Percentiles rank a stretch among this genome's conserved stretches.
These are phyloP conservation scores for Podaxis carcinomalis DNA, from an alignment of 768 basidiomycete genomes.

Conservation along the genomic window DNA sequence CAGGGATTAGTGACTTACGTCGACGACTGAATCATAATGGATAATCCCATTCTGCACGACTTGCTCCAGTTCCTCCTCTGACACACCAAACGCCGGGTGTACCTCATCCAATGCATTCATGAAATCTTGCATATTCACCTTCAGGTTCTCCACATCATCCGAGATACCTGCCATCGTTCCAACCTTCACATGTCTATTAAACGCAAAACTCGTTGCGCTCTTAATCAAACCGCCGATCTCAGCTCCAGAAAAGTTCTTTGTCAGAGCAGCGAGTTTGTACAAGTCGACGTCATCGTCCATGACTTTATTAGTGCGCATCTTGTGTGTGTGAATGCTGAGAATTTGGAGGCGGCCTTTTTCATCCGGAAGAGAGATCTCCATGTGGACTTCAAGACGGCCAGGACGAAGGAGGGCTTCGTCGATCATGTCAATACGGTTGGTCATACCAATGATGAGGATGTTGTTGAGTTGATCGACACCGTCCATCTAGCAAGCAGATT, in stretches of 20 bases:
- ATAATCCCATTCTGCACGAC: conserved; percentile 98
- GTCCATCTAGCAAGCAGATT: conserved; percentile 74
- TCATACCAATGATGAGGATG: conserved; percentile 99
- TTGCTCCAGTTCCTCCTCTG: conserved; percentile 90
- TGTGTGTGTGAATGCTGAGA: conserved; percentile 88
- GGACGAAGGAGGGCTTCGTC: conserved; percentile 97
- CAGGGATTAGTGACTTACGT: conserved; percentile 49
- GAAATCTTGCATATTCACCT: conserved; percentile 86
- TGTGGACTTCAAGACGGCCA: conserved; percentile 97
- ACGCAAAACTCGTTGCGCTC: conserved; percentile 97
- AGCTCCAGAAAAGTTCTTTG: conserved; percentile 98
- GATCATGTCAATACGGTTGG: conserved; percentile 97
- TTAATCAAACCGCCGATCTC: conserved; percentile 96
- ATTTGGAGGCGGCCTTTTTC: conserved; percentile 91
- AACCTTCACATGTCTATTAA: conserved; percentile 96
- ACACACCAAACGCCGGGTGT: conserved; percentile 94
- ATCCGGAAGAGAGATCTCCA: conserved; percentile 98
- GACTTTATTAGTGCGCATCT: conserved; percentile 89
- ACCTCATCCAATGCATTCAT: conserved; percentile 90
- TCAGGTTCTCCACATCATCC: conserved; percentile 90
- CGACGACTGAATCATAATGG: conserved; percentile 69
- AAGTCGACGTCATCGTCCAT: conserved; percentile 88
- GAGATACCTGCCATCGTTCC: conserved; percentile 97
- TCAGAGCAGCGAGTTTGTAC: conserved; percentile 69
- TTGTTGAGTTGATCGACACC: conserved; percentile 99